Base-by-base conservation (phyloP, 2,329 filamentous ascomycete genomes). In the Ophiostoma himal-ulmi region DNA sequence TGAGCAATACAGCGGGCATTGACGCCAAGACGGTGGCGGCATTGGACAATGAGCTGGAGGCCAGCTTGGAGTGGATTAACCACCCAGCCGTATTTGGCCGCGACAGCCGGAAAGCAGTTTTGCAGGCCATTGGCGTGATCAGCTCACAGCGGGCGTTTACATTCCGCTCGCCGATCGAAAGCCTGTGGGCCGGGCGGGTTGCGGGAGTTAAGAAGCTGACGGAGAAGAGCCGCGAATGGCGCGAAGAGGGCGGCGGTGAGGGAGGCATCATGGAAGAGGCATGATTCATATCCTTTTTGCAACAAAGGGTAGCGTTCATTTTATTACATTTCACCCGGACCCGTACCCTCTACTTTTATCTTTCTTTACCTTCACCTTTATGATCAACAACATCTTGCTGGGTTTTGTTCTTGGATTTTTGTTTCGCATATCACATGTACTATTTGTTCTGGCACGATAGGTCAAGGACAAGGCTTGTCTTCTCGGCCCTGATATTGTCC, bases 111-210 rank as follows among this genome's bases (percentile, higher is more conserved):
- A 99, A 99, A 82, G 93, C 94, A 5, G 94, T 99, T 1, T 84
- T 99, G 34, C 95, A 99, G 79, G 93, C 94, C 20, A 98, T 99
- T 74, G 94, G 95, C 7, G 94, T 98, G 73, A 97, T 99, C 75
- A 95, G 92, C 77, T 96, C 92, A 7, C 95, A 99, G 80, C 87
- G 95, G 66, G 94, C 91, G 13, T 97, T 94, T 78, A 98, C 95
- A 0, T 97, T 94, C 85, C 89, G 94, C 68, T 95, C 94, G 1
- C 89, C 93, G 0, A 91, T 94, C 6, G 95, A 99, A 82, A 88
- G 88, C 41, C 85, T 98, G 39, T 98, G 94, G 93, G 93, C 95
- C 1, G 86, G 86, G 57, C 88, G 95, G 52, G 90, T 98, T 26
- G 81, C 84, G 17, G 95, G 95, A 34, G 88, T 98, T 73, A 93